Percentiles rank a stretch among this genome's conserved stretches.
phyloP scores from a whole-genome alignment of 1,139 yeast species.

The Geotrichum restrictum region DNA sequence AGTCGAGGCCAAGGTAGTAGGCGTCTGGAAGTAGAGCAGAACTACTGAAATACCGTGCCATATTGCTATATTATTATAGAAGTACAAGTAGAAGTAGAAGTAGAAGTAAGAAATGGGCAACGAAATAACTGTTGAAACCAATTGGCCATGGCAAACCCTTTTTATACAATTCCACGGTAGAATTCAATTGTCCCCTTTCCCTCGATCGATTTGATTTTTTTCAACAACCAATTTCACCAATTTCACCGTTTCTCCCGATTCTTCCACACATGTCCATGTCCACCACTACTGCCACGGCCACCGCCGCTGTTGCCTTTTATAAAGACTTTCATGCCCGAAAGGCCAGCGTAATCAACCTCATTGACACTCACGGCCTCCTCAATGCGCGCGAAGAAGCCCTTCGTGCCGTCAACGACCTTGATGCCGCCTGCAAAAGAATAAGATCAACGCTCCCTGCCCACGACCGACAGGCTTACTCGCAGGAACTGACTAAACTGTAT shows the following conservation, averaged over 20 bases:
- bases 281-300: background rate
- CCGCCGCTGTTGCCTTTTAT: conserved; percentile 1
- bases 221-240: no score
- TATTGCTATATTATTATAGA: background rate
- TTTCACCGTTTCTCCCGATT: background rate
- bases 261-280: no score
- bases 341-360: background rate
- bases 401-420: background rate
- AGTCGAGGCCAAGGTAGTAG: conserved; percentile 63
- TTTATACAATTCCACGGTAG: background rate
- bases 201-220: no score
- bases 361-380: background rate
- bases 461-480: conserved; percentile 9
- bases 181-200: background rate
- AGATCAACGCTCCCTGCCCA: background rate
- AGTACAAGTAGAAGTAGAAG: background rate
- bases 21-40: no score
- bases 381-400: background rate
- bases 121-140: background rate
- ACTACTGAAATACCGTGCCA: conserved; percentile 21
- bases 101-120: background rate
- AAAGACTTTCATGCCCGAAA: background rate
- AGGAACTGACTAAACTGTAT: conserved; percentile 6
- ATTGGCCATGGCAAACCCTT: background rate
- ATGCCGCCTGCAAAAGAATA: conserved; percentile 1